phyloP scores from a whole-genome alignment of 2,329 filamentous ascomycete genomes.

The Orbilia ellipsospora region DNA sequence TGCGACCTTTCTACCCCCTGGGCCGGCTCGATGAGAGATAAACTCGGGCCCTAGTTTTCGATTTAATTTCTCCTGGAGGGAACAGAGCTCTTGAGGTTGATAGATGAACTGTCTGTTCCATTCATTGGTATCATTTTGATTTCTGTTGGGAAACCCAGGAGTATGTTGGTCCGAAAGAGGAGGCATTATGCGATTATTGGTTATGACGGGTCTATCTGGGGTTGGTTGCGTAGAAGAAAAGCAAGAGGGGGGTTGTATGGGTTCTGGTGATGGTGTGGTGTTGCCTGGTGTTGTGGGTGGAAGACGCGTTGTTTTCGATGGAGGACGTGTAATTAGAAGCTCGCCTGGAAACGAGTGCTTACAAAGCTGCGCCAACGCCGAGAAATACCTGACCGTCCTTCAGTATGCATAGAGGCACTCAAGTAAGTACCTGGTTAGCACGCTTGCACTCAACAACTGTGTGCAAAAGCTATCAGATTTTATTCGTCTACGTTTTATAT shows the following conservation, averaged over 20 bases:
- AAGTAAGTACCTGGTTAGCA: no score
- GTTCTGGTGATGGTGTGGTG: background rate
- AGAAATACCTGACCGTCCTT: no score
- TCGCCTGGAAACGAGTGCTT: no score
- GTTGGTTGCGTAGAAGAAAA: background rate
- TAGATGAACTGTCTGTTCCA: conserved; percentile 66
- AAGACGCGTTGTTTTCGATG: conserved; percentile 51
- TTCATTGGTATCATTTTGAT: conserved; percentile 6
- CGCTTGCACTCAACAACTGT: no score
- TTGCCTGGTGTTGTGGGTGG: background rate
- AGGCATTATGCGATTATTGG: conserved; percentile 13
- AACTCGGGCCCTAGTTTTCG: conserved; percentile 97
- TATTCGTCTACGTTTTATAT: no score
- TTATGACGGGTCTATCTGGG: background rate
- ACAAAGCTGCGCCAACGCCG: no score
- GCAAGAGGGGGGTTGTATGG: background rate
- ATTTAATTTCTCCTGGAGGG: conserved; percentile 84
- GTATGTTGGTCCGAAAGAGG: conserved; percentile 8
- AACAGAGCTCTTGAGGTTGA: conserved; percentile 90
- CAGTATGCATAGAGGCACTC: no score
- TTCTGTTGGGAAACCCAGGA: conserved; percentile 6
- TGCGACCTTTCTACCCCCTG: conserved; percentile 85
- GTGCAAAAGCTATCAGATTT: no score
- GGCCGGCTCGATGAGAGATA: conserved; percentile 85
- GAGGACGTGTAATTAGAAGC: conserved; percentile 22